Evolutionary conservation across 1,284 basidiomycete genomes (phyloP), one percentile per base, ranked within the genome.

Genomic region (Malassezia vespertilionis): DNA sequence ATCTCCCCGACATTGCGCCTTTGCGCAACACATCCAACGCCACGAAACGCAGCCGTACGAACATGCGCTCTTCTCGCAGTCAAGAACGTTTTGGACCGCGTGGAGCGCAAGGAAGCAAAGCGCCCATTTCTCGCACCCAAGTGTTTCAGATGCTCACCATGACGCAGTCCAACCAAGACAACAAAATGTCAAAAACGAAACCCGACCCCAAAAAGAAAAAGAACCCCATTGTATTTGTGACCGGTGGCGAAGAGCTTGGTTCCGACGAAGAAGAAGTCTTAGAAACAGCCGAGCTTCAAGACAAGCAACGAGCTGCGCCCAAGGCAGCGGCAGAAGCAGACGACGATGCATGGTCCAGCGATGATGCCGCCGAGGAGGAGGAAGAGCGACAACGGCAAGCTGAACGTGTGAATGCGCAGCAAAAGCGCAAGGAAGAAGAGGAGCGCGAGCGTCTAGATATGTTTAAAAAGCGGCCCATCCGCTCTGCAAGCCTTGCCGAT

Each of bases 391-490:
- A 14, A 12, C 62, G 58, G 14, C 55, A 57, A 32, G 62, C 66
- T 3, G 62, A 58, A 30, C 54, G 58, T 26, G 58, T 60, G 15
- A 63, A 58, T 15, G 62, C 63, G 28, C 78, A 77, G 21, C 53
- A 50, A 9, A 46, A 55, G 39, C 48, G 44, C 77, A 76, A n/a
- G 48, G 78, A 57, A 32, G 81, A 83, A 62, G 80, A 77, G 14
- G 77, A 80, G 60, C 76, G 81, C 5, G 79, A 84, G 61, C 76
- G 77, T 26, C 79, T 83, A 14, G 48, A 51, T 3, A 76, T 87
- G 76, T 86, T 88, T 63, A 76, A 78, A 46, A 87, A 86, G 72
- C 75, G 82, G 9, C 82, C 84, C 4, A 76, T 79, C 21, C 58
- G 65, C 12, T 63, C 60, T 15, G 56, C 54, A 36, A 65, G 62